A percentile compares a stretch with the other conserved stretches of the same genome.
phyloP scores from a whole-genome alignment of 495 filamentous ascomycete species.

The Parathielavia hyrcaniae region DNA sequence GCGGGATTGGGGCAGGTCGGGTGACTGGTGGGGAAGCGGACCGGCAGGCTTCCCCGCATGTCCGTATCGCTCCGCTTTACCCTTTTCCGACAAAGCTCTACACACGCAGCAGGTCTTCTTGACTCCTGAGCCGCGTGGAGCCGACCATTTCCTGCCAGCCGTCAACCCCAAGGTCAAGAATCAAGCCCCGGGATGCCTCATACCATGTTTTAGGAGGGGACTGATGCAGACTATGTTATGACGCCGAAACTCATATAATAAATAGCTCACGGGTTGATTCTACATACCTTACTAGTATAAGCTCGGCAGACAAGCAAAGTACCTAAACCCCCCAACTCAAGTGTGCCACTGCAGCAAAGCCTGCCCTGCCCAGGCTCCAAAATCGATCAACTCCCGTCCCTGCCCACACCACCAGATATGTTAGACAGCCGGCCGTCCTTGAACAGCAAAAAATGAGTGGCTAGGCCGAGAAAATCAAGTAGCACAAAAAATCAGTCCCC shows the following conservation, averaged over 20 bases:
- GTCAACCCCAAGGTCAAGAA: not conserved
- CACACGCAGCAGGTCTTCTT: not conserved
- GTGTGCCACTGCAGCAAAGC: not conserved
- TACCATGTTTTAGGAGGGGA: not conserved
- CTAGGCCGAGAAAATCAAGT: not conserved
- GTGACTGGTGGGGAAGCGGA: slow-evolving; percentile 13
- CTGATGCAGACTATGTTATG: not conserved
- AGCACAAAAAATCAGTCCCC: not conserved
- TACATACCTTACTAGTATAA: too few relatives aligned
- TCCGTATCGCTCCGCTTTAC: slow-evolving; percentile 7
- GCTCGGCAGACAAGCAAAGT: not conserved
- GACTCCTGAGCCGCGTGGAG: slow-evolving; percentile 17
- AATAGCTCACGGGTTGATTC: not conserved
- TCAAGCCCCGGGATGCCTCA: too few relatives aligned
- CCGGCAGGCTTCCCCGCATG: slow-evolving; percentile 17
- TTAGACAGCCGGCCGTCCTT: not conserved
- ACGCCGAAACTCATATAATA: not conserved
- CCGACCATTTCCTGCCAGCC: slow-evolving; percentile 1
- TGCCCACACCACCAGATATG: not conserved
- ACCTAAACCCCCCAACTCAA: not conserved
- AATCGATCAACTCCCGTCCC: not conserved
- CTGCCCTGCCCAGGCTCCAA: not conserved
- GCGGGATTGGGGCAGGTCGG: not conserved
- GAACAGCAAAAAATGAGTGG: not conserved
- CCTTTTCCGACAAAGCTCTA: slow-evolving; percentile 7